Conservation (phyloP, 2,329 filamentous ascomycete species). For the Aspergillus sp. region DNA sequence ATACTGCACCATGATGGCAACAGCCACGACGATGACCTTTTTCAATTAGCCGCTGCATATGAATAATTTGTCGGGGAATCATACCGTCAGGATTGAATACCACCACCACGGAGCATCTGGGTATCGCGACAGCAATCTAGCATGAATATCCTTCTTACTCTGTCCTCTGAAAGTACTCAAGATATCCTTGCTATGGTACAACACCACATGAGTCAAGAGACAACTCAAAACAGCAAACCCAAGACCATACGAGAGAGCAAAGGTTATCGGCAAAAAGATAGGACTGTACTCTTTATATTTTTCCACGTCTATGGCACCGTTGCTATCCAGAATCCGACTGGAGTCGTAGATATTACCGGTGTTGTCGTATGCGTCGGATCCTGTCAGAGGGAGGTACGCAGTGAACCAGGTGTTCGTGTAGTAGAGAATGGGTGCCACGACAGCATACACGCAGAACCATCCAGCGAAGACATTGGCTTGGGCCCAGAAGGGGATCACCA, state of each 20-base stretch:
- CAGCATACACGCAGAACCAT: constrained; percentile 31
- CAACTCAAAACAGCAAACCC: constrained; percentile 60
- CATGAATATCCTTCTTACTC: constrained; percentile 34
- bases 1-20: constrained; percentile 19
- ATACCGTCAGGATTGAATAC: constrained; percentile 28
- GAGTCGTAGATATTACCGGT: constrained; percentile 55
- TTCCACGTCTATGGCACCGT: constrained; percentile 50
- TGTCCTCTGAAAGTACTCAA: constrained; percentile 9
- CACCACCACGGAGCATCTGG: constrained; percentile 34
- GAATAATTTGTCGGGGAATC: background rate
- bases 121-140: constrained; percentile 32
- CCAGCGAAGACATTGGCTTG: constrained; percentile 34
- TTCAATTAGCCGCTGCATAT: no score
- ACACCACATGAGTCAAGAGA: constrained; percentile 20
- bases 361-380: constrained; percentile 23
- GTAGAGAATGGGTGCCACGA: constrained; percentile 29
- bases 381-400: constrained; percentile 23
- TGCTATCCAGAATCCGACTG: constrained; percentile 49
- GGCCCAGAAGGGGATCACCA: constrained; percentile 32
- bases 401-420: constrained; percentile 27
- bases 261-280: constrained; percentile 56
- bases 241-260: constrained; percentile 46
- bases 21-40: constrained; percentile 35
- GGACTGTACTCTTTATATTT: constrained; percentile 59
- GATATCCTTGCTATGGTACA: constrained; percentile 19